Evolutionary conservation across 768 basidiomycete genomes (phyloP), one percentile per base, ranked within the genome.

Genomic region (Cubamyces sp.): DNA sequence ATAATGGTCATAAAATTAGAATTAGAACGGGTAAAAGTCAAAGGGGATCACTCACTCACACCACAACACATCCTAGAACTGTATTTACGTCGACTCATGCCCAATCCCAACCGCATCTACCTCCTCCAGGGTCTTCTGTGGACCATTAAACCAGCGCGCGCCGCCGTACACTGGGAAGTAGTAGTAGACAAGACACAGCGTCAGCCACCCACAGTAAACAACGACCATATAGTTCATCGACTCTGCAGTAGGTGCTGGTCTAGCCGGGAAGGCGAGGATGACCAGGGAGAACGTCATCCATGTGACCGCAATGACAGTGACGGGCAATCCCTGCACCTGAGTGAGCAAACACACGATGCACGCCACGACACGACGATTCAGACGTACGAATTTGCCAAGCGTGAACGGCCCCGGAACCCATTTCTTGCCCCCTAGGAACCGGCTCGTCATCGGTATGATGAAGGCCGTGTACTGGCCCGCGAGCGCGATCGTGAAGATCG

Each of bases 161-260:
- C 67, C 69, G n/a, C 69, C 69, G 48, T 68, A 68, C 37, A 60
- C 63, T 3, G 69, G 69, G 45, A 75, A 57, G 65, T 70, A 76
- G 67, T 73, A 78, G 65, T 74, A 78, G 7, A 62, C 55, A 18
- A 74, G 62, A 26, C 74, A 73, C 41, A 76, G 71, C 3, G 64
- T 45, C 60, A 75, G 66, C 18, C 72, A 69, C 11, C 67, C 76
- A 15, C 71, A 70, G 26, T 69, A 60, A 25, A 78, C 75, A 23
- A 75, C 70, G 49, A 74, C 66, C 41, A 69, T 68, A 47, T 77
- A 78, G 65, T 78, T 78, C 75, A 78, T 76, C 34, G 34, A 34
- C 34, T 34, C 9, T 11, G 34, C 34, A 9, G 34, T 34, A 1
- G 34, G 34, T 1, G 6, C 34, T 9, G 34, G 34, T 34, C 34